Conservation (phyloP, 2,329 filamentous ascomycete species). For the Blastomyces gilchristii region DNA sequence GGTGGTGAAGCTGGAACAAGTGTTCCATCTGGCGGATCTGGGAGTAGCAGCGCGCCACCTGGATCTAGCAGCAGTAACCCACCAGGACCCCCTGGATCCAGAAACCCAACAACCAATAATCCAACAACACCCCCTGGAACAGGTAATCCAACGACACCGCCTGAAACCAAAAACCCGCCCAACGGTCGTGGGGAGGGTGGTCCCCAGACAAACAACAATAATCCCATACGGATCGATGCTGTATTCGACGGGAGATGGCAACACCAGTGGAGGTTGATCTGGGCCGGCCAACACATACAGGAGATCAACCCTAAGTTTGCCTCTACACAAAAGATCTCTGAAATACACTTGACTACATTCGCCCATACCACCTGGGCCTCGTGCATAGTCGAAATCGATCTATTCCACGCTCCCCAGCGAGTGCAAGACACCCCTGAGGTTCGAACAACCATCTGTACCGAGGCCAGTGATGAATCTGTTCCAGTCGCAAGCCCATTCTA, state of each 20-base stretch:
- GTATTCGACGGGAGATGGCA: conserved; percentile 2
- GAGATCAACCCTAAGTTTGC: conserved; percentile 1
- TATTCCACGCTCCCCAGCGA: not conserved
- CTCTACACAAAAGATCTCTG: not conserved
- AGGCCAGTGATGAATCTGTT: not conserved
- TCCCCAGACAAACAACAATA: not conserved
- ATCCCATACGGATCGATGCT: not conserved
- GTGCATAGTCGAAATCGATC: not conserved
- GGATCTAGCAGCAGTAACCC: not conserved
- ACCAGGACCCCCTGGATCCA: not conserved
- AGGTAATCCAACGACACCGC: not conserved
- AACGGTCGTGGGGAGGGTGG: not conserved
- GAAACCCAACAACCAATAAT: not conserved
- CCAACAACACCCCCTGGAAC: not conserved
- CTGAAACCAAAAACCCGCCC: not conserved
- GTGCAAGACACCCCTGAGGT: not conserved
- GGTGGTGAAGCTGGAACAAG: not conserved
- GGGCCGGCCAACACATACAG: conserved; percentile 2
- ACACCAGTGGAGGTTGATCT: conserved; percentile 3
- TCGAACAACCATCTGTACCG: not conserved
- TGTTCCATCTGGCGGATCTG: not conserved
- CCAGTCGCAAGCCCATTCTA: not conserved
- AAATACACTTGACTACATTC: not conserved
- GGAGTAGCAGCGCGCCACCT: not conserved
- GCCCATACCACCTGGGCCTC: conserved; percentile 1